A percentile compares a stretch with the other conserved stretches of the same genome.
phyloP scores from a whole-genome alignment of 1,284 basidiomycete species.

The Trametes pubescens region DNA sequence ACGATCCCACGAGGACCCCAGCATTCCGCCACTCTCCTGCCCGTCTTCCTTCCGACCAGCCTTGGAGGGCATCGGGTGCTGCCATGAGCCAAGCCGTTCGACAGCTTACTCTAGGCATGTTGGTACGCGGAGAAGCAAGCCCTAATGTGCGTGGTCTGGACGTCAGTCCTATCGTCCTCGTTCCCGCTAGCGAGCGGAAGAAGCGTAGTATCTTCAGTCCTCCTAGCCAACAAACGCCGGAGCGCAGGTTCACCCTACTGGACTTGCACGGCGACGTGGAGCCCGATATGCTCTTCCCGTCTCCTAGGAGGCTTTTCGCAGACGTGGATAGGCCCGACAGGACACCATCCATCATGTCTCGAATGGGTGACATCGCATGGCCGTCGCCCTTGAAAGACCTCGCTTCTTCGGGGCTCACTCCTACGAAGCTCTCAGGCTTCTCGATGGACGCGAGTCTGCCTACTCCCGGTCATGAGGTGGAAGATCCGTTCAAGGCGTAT shows the following conservation, averaged over 20 bases:
- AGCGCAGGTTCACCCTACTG: slow-evolving; percentile 1
- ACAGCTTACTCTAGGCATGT: slow-evolving; percentile 69
- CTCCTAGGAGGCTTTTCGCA: slow-evolving; percentile 15
- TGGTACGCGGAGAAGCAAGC: slow-evolving; percentile 54
- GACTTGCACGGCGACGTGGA: slow-evolving; percentile 9
- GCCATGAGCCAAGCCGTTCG: slow-evolving; percentile 71
- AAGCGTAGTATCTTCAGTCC: slow-evolving; percentile 46
- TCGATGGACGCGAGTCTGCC: neutral
- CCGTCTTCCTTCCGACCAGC: slow-evolving; percentile 73
- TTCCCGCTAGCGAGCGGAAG: slow-evolving; percentile 40
- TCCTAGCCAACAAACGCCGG: slow-evolving; percentile 27
- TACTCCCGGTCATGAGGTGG: slow-evolving; percentile 5
- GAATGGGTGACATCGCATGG: slow-evolving; percentile 19
- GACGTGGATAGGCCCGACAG: neutral
- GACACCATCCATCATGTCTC: slow-evolving; percentile 17
- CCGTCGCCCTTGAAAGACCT: slow-evolving; percentile 10
- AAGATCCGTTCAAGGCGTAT: slow-evolving; percentile 22
- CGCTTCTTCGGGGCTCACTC: neutral
- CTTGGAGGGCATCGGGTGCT: slow-evolving; percentile 76
- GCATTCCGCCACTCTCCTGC: slow-evolving; percentile 78
- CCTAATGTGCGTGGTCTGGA: slow-evolving; percentile 48
- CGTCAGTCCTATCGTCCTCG: slow-evolving; percentile 45
- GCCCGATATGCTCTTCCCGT: slow-evolving; percentile 16
- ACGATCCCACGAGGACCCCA: slow-evolving; percentile 74
- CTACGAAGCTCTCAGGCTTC: neutral